These are phyloP conservation scores for Talaromyces wortmannii DNA, from an alignment of 495 filamentous ascomycete genomes.

Conservation along the genomic window DNA sequence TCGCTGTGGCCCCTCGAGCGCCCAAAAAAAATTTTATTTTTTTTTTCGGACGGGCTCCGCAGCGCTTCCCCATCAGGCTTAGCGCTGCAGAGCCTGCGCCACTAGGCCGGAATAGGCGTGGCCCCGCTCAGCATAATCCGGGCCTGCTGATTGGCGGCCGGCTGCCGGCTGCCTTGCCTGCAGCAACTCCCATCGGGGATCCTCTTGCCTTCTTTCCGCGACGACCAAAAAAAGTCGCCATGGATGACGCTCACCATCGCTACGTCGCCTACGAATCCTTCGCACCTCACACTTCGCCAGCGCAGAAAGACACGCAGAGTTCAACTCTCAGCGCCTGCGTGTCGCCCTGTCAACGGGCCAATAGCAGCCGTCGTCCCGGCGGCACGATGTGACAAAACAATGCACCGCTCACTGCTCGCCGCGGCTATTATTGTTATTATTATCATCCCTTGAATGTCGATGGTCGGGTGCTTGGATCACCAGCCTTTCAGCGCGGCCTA, in stretches of 20 bases:
- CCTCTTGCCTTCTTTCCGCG: too few relatives aligned
- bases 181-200: too few relatives aligned
- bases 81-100: constrained; percentile 1
- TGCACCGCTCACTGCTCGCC: not conserved
- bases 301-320: too few relatives aligned
- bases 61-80: not conserved
- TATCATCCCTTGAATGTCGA: not conserved
- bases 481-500: not conserved
- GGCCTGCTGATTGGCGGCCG: not conserved
- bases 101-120: not conserved
- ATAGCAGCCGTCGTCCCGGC: constrained; percentile 1
- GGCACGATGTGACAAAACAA: constrained; percentile 5
- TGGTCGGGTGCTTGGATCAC: not conserved
- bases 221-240: not conserved
- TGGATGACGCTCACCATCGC: not conserved
- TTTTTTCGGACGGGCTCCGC: not conserved
- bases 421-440: not conserved
- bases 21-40: constrained; percentile 8
- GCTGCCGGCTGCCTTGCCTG: not conserved
- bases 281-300: too few relatives aligned
- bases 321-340: not conserved
- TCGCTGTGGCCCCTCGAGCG: constrained; percentile 32
- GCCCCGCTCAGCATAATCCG: not conserved
- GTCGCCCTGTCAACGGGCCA: not conserved
- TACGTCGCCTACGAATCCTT: not conserved